These are phyloP conservation scores for Penicillium coffeae DNA, from an alignment of 495 filamentous ascomycete genomes.

Conservation along the genomic window DNA sequence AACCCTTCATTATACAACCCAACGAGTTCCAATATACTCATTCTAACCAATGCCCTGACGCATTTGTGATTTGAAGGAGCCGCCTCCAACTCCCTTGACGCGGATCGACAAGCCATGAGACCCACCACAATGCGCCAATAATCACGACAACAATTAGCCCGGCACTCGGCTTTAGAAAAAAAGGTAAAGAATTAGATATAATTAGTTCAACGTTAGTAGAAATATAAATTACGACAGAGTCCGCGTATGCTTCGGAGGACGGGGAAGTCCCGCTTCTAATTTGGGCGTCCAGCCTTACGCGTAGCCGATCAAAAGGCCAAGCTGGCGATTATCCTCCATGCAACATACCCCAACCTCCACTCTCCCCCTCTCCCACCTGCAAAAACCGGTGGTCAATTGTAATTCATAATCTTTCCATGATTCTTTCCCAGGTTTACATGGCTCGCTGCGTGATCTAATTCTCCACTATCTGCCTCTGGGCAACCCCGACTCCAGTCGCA, in stretches of 20 bases:
- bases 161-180: no score
- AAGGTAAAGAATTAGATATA: neutral
- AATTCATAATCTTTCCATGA: conserved; percentile 1
- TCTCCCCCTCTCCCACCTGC: conserved; percentile 2
- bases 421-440: conserved; percentile 15
- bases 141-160: neutral
- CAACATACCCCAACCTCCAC: conserved; percentile 12
- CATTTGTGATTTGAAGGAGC: no score
- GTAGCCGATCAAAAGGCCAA: conserved; percentile 37
- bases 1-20: no score
- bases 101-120: neutral
- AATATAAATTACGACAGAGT: neutral
- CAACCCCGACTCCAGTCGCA: conserved; percentile 15
- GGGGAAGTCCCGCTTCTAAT: conserved; percentile 4
- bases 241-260: no score
- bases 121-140: neutral
- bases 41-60: no score
- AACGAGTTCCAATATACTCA: no score
- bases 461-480: conserved; percentile 21
- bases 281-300: conserved; percentile 18
- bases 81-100: neutral
- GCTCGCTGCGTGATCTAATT: conserved; percentile 28
- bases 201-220: neutral
- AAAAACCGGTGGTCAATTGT: no score
- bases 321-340: conserved; percentile 31